Percentiles rank a stretch among this genome's conserved stretches.
Evolutionary conservation across 2,329 filamentous ascomycete species (phyloP).

Genomic region (Dothideomycetidae sp.): DNA sequence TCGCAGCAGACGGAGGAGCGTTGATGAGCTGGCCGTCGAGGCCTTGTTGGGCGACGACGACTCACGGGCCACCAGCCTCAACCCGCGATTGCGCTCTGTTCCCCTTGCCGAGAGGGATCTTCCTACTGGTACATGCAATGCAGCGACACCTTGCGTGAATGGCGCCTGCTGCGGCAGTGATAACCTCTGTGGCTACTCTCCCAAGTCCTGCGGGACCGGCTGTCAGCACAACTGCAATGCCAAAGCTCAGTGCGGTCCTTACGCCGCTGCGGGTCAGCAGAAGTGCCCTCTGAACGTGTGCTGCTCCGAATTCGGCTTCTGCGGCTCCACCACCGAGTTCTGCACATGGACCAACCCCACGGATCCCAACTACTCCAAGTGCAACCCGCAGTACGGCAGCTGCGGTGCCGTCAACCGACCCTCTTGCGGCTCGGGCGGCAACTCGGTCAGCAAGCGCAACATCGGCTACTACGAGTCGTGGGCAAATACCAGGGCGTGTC

Average conservation of each 20-base stretch:
- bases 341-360: constrained; percentile 9
- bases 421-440: background rate
- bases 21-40: no score
- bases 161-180: constrained; percentile 6
- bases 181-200: constrained; percentile 7
- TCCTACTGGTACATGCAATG: constrained; percentile 4
- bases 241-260: constrained; percentile 12
- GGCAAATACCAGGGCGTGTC: constrained; percentile 9
- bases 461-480: constrained; percentile 15
- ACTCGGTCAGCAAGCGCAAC: background rate
- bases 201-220: constrained; percentile 10
- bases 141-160: constrained; percentile 4
- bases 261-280: constrained; percentile 1
- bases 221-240: constrained; percentile 12
- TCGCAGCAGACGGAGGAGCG: no score
- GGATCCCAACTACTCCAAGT: background rate
- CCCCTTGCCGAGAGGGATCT: background rate
- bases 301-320: constrained; percentile 12
- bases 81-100: background rate
- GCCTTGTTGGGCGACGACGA: background rate
- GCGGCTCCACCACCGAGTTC: constrained; percentile 1
- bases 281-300: constrained; percentile 14
- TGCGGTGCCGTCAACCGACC: background rate
- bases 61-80: background rate
- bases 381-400: background rate